These are phyloP conservation scores for Cutaneotrichosporon spelunceum DNA, from an alignment of 1,284 basidiomycete species.

Conservation along the genomic window DNA sequence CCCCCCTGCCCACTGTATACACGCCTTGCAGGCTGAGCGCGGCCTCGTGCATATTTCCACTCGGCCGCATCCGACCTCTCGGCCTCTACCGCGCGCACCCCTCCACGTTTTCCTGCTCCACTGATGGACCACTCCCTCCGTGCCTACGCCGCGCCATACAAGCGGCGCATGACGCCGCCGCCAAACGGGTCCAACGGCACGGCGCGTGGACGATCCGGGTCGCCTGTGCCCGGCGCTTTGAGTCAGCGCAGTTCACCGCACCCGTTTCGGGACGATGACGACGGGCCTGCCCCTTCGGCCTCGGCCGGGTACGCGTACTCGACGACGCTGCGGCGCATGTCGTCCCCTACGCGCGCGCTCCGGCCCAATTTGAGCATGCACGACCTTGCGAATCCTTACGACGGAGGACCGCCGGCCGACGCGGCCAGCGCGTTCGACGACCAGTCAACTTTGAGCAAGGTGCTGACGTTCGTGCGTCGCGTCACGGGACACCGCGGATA, in stretches of 20 bases:
- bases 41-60: neutral
- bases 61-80: neutral
- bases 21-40: neutral
- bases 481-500: conserved; percentile 34
- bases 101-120: neutral
- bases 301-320: conserved; percentile 64
- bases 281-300: neutral
- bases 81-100: neutral
- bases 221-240: conserved; percentile 7
- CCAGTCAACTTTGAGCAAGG: conserved; percentile 9
- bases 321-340: conserved; percentile 69
- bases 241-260: neutral
- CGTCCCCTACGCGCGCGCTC: conserved; percentile 14
- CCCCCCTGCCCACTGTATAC: neutral
- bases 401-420: neutral
- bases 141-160: conserved; percentile 15
- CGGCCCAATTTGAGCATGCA: conserved; percentile 8
- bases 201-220: neutral
- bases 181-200: neutral
- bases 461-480: conserved; percentile 25
- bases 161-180: conserved; percentile 10
- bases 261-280: neutral
- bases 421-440: conserved; percentile 16
- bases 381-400: conserved; percentile 22
- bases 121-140: conserved; percentile 5